Conservation (phyloP, 2,329 filamentous ascomycete genomes). For the Cytospora mali region DNA sequence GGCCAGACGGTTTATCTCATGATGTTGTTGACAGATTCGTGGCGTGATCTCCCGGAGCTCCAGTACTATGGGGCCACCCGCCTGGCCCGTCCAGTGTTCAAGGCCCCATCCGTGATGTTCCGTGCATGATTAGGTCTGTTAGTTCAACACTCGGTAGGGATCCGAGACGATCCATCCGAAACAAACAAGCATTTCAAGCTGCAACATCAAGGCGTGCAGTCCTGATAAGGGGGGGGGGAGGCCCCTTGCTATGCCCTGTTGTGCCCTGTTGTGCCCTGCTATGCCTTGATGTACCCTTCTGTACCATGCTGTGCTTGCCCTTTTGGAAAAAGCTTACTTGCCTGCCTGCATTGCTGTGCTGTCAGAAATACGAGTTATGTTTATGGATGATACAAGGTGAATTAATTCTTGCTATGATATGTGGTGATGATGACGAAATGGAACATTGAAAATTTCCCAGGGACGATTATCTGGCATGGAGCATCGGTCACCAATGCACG, state of each 20-base stretch:
- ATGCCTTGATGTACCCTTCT: no score
- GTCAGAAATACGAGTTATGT: neutral
- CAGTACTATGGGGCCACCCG: slow-evolving; percentile 9
- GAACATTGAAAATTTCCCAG: neutral
- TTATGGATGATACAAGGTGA: no score
- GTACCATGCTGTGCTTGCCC: neutral
- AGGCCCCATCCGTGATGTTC: slow-evolving; percentile 15
- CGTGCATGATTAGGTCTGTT: slow-evolving; percentile 1
- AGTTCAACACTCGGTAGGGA: slow-evolving; percentile 19
- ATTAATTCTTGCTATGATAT: no score
- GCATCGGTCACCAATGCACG: no score
- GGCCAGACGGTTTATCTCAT: neutral
- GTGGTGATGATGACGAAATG: slow-evolving; percentile 12
- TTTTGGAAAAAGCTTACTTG: no score
- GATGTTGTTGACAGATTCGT: neutral
- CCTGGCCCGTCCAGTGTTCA: slow-evolving; percentile 11
- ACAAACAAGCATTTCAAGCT: neutral
- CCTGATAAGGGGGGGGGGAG: no score
- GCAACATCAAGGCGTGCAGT: neutral
- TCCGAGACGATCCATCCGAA: slow-evolving; percentile 17
- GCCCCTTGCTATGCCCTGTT: no score
- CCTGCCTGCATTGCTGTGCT: neutral
- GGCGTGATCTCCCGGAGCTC: slow-evolving; percentile 20
- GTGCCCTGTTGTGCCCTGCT: no score
- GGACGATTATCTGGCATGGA: neutral